Percentiles rank a stretch among this genome's conserved stretches.
Conservation (phyloP, 139 green algal genomes). For the Zygnema cylindricum region DNA sequence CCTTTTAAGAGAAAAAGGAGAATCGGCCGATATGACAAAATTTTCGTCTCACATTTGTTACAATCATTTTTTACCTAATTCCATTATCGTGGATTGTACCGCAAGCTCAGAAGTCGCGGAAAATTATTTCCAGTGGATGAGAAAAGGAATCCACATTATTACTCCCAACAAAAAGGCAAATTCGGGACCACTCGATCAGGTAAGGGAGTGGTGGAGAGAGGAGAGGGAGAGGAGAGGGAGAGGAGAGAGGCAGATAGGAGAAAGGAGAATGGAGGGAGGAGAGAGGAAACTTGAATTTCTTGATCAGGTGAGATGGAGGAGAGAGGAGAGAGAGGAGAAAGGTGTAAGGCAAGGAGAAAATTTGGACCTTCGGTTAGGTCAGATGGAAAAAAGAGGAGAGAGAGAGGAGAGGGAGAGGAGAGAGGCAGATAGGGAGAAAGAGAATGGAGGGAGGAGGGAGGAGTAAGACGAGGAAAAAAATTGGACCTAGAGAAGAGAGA, state of each 20-base stretch:
- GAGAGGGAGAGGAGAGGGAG: too few species aligned
- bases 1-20: slow-evolving; percentile 63
- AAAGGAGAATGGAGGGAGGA: too few species aligned
- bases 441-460: background rate
- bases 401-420: background rate
- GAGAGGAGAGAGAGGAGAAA: too few species aligned
- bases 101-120: slow-evolving; percentile 75
- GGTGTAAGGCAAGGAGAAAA: too few species aligned
- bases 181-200: slow-evolving; percentile 75
- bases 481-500: background rate
- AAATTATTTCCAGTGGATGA: background rate
- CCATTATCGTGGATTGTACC: slow-evolving; percentile 93
- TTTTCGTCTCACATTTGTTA: slow-evolving; percentile 76
- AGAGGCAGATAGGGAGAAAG: background rate
- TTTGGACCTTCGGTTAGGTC: too few species aligned
- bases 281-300: too few species aligned
- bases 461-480: background rate
- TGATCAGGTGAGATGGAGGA: too few species aligned
- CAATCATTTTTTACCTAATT: slow-evolving; percentile 87
- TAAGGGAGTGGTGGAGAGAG: background rate
- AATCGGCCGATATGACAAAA: slow-evolving; percentile 64
- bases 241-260: too few species aligned
- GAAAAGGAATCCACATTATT: slow-evolving; percentile 73
- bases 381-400: too few species aligned
- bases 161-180: slow-evolving; percentile 92